Conservation (phyloP, 495 filamentous ascomycete species). For the Neurospora sublineolata region DNA sequence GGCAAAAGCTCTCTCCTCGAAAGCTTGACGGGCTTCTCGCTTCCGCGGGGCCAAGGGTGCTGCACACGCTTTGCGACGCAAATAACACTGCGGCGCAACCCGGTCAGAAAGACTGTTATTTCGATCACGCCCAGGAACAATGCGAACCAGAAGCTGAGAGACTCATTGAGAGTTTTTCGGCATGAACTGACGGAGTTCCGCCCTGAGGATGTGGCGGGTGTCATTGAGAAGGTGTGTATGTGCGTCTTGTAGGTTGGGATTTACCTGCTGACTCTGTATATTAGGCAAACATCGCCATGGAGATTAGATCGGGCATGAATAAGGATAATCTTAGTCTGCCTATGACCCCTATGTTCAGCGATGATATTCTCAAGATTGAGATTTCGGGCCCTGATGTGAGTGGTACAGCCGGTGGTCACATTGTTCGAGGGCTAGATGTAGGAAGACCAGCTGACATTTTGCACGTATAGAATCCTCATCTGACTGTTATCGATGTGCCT, state of each 20-base stretch:
- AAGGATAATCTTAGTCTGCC: slow-evolving; percentile 12
- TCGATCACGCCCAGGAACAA: slow-evolving; percentile 34
- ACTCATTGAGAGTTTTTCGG: slow-evolving; percentile 8
- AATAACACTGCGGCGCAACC: slow-evolving; percentile 41
- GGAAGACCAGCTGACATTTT: neutral
- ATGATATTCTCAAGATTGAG: slow-evolving; percentile 48
- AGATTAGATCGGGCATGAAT: slow-evolving; percentile 19
- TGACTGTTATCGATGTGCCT: slow-evolving; percentile 18
- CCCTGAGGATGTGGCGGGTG: slow-evolving; percentile 11
- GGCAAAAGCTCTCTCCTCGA: slow-evolving; percentile 45
- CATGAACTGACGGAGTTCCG: slow-evolving; percentile 11
- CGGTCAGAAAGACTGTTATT: slow-evolving; percentile 21
- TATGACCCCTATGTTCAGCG: slow-evolving; percentile 44
- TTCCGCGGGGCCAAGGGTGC: slow-evolving; percentile 40
- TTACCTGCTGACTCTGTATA: neutral
- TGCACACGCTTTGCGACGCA: slow-evolving; percentile 51
- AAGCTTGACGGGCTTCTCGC: slow-evolving; percentile 39
- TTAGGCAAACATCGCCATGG: slow-evolving; percentile 36
- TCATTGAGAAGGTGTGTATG: slow-evolving; percentile 14
- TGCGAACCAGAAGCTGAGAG: neutral
- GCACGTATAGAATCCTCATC: neutral
- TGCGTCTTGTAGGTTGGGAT: neutral
- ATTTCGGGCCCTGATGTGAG: slow-evolving; percentile 40
- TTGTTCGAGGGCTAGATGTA: neutral
- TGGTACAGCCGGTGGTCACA: neutral